A percentile compares a stretch with the other conserved stretches of the same genome.
phyloP scores from a whole-genome alignment of 2,329 filamentous ascomycete genomes.

The Pyrenochaeta sp. region DNA sequence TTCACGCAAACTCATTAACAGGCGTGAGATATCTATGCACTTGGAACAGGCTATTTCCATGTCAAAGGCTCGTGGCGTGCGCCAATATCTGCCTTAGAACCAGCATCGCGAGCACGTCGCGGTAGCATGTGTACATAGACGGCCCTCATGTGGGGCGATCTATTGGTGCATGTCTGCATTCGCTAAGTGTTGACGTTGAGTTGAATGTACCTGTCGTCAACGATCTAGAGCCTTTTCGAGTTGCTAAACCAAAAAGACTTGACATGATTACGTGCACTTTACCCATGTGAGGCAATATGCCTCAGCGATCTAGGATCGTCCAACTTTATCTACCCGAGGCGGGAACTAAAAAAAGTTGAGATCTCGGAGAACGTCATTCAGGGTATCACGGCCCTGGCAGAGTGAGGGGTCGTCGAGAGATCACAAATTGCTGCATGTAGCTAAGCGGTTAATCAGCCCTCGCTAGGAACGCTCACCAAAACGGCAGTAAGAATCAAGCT shows the following conservation, averaged over 20 bases:
- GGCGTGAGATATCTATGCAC: conserved; percentile 30
- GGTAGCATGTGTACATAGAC: conserved; percentile 24
- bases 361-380: conserved; percentile 38
- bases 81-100: conserved; percentile 13
- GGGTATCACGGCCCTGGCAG: conserved; percentile 1
- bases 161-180: conserved; percentile 27
- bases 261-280: conserved; percentile 19
- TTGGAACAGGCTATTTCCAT: conserved; percentile 22
- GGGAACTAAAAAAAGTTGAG: conserved; percentile 44
- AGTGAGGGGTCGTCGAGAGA: neutral
- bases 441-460: neutral
- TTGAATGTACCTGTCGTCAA: conserved; percentile 35
- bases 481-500: neutral
- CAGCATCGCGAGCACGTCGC: conserved; percentile 18
- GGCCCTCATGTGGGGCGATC: conserved; percentile 21
- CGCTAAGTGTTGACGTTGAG: conserved; percentile 36
- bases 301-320: conserved; percentile 29
- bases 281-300: conserved; percentile 20
- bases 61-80: conserved; percentile 22
- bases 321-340: conserved; percentile 45
- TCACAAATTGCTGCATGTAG: neutral
- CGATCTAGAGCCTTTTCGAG: conserved; percentile 22
- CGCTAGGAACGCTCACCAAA: neutral
- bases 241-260: conserved; percentile 17
- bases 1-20: conserved; percentile 4